These are phyloP conservation scores for Diutina pseudorugosa DNA, from an alignment of 1,139 yeast genomes.

Conservation along the genomic window DNA sequence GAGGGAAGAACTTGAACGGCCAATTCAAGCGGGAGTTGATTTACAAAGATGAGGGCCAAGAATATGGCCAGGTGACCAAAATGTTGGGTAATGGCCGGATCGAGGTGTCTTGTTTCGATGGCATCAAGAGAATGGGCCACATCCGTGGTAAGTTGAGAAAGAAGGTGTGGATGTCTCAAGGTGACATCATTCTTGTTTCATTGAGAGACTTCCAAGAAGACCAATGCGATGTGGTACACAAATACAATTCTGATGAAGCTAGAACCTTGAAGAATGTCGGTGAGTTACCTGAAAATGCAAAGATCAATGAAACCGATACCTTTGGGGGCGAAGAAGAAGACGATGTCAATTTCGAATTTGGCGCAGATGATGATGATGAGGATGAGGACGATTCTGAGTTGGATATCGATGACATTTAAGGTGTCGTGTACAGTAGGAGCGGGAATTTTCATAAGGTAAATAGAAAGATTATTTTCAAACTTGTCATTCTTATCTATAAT, in stretches of 20 bases:
- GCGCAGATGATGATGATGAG: constrained; percentile 78
- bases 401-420: constrained; percentile 66
- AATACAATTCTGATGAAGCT: constrained; percentile 95
- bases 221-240: constrained; percentile 95
- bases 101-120: constrained; percentile 92
- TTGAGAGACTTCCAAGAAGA: constrained; percentile 98
- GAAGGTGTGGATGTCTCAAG: constrained; percentile 99
- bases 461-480: constrained; percentile 4
- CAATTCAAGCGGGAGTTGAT: constrained; percentile 90
- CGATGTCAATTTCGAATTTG: constrained; percentile 97
- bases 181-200: constrained; percentile 91
- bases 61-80: constrained; percentile 95
- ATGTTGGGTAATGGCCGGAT: constrained; percentile 98
- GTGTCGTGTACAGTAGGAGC: not conserved
- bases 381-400: constrained; percentile 57
- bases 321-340: constrained; percentile 96
- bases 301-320: constrained; percentile 95
- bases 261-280: constrained; percentile 93
- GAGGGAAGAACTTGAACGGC: constrained; percentile 94
- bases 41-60: constrained; percentile 93
- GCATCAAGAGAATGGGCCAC: constrained; percentile 87
- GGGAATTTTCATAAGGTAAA: not conserved
- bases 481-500: constrained; percentile 5
- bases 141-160: constrained; percentile 98
- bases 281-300: constrained; percentile 92